Conservation (phyloP, 345 rosid genomes). For the Salix koriyanagi region DNA sequence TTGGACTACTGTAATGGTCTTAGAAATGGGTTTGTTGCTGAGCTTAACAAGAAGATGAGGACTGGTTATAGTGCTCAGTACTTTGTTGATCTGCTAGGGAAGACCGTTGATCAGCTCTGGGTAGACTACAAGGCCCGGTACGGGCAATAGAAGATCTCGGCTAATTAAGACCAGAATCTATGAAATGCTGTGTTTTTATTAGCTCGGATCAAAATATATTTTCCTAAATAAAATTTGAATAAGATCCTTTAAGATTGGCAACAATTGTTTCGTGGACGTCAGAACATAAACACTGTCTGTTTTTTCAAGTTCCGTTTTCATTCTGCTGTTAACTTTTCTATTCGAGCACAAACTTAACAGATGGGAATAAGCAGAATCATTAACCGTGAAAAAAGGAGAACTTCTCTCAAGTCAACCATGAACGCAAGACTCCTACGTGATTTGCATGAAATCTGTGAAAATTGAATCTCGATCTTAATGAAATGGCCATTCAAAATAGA, state of each 20-base stretch:
- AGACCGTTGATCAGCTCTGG: conserved; percentile 63
- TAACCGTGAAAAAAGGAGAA: not conserved
- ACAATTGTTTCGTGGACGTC: not conserved
- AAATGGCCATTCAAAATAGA: too few species aligned
- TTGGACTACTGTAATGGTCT: conserved; percentile 54
- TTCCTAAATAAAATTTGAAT: not conserved
- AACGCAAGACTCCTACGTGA: not conserved
- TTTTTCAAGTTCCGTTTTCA: not conserved
- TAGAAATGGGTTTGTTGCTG: conserved; percentile 60
- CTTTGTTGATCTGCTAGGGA: conserved; percentile 59
- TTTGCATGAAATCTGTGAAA: not conserved
- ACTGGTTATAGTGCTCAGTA: conserved; percentile 37
- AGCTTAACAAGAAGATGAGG: conserved; percentile 62
- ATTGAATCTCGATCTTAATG: not conserved
- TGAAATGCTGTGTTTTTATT: not conserved
- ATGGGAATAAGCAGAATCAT: not conserved
- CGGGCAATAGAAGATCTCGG: conserved; percentile 18
- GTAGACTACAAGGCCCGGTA: conserved; percentile 62
- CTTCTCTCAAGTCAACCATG: not conserved
- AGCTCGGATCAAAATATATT: not conserved
- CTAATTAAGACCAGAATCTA: not conserved
- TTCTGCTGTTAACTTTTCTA: not conserved
- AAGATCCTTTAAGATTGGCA: not conserved
- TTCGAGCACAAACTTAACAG: not conserved
- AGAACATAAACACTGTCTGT: not conserved